These are phyloP conservation scores for Diaporthe humulicola DNA, from an alignment of 2,329 filamentous ascomycete genomes.

Conservation along the genomic window DNA sequence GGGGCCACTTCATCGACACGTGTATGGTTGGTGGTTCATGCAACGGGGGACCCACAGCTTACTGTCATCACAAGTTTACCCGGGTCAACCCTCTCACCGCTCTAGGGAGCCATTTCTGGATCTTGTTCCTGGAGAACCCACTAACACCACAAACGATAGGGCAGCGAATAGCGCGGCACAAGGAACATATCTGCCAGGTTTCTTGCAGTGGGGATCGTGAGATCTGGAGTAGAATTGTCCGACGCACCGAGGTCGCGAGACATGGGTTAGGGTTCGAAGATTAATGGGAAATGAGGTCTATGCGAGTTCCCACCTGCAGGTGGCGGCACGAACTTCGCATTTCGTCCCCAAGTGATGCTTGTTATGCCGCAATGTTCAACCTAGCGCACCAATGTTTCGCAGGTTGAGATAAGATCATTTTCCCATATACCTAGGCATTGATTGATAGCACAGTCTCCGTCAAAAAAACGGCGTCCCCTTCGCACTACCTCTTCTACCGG, in stretches of 20 bases:
- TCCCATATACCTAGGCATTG: no score
- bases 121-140: slow-evolving; percentile 3
- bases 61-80: background rate
- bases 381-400: background rate
- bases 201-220: background rate
- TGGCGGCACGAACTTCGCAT: background rate
- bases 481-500: background rate
- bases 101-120: background rate
- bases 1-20: slow-evolving; percentile 33
- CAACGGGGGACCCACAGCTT: slow-evolving; percentile 21
- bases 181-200: background rate
- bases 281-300: background rate
- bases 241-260: background rate
- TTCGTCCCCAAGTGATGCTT: background rate
- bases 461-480: background rate
- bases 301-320: background rate
- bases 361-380: background rate
- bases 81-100: slow-evolving; percentile 28
- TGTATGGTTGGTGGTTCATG: slow-evolving; percentile 31
- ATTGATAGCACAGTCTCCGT: background rate
- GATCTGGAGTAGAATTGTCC: slow-evolving; percentile 9
- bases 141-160: background rate
- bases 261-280: background rate
- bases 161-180: slow-evolving; percentile 22
- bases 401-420: background rate